phyloP scores from a whole-genome alignment of 306 rosid genomes.

The Begonia loranthoides region DNA sequence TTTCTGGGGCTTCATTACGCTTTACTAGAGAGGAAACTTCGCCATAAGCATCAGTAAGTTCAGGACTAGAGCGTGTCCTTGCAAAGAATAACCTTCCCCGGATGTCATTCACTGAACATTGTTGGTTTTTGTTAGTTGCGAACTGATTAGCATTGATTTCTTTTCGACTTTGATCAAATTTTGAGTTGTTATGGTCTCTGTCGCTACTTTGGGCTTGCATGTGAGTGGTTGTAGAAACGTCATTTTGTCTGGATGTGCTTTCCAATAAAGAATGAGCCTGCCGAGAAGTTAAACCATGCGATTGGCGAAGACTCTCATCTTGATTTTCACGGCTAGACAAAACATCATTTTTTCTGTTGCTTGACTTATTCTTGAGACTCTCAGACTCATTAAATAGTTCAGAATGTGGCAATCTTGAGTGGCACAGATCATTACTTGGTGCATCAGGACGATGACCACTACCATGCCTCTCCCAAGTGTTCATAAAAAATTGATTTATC shows the following conservation, averaged over 20 bases:
- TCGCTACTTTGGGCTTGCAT: constrained; percentile 38
- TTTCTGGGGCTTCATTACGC: constrained; percentile 35
- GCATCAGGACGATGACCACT: constrained; percentile 97
- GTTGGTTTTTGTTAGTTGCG: constrained; percentile 38
- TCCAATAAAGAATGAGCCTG: constrained; percentile 35
- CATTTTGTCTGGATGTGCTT: constrained; percentile 26
- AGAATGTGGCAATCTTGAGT: constrained; percentile 33
- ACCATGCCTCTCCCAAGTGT: constrained; percentile 98
- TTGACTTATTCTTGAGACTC: constrained; percentile 24
- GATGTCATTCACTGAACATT: constrained; percentile 39
- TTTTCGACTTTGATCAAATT: constrained; percentile 36
- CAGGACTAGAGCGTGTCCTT: constrained; percentile 96
- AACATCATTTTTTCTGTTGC: constrained; percentile 23
- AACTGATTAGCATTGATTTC: constrained; percentile 35
- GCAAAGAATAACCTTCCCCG: constrained; percentile 70
- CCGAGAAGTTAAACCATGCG: constrained; percentile 29
- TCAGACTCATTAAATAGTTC: constrained; percentile 41
- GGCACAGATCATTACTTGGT: constrained; percentile 42
- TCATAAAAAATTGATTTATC: constrained; percentile 82
- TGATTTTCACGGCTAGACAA: constrained; percentile 31
- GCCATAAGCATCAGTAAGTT: constrained; percentile 69
- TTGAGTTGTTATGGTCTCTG: constrained; percentile 35
- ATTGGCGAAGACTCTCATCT: constrained; percentile 24
- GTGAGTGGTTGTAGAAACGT: constrained; percentile 26
- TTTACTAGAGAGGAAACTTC: constrained; percentile 62